Evolutionary conservation across 192 early-diverging fungal genomes (phyloP).

Genomic region (Chytriomyces sp.): DNA sequence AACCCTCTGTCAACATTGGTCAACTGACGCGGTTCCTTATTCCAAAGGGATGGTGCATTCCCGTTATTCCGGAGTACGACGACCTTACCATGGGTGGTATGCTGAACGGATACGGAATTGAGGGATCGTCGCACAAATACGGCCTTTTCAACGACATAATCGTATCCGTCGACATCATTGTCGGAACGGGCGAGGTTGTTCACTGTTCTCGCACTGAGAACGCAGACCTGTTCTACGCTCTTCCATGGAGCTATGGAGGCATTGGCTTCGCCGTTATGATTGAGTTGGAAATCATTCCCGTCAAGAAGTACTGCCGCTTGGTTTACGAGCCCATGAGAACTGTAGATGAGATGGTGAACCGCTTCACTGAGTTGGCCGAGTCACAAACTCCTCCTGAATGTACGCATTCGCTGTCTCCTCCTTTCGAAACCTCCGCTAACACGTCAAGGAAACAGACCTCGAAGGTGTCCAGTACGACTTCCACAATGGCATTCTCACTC

Average conservation of each 20-base stretch:
- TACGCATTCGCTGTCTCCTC: not conserved
- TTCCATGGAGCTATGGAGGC: slow-evolving; percentile 48
- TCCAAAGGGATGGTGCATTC: slow-evolving; percentile 40
- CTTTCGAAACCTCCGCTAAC: not conserved
- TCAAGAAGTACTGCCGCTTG: slow-evolving; percentile 42
- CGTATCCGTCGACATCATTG: slow-evolving; percentile 36
- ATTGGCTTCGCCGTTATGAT: slow-evolving; percentile 43
- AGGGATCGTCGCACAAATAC: slow-evolving; percentile 48
- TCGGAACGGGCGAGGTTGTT: slow-evolving; percentile 41
- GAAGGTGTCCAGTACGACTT: slow-evolving; percentile 42
- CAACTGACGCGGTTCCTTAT: slow-evolving; percentile 40
- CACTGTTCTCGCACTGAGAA: slow-evolving; percentile 38
- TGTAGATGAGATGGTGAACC: slow-evolving; percentile 38
- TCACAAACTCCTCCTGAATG: slow-evolving; percentile 32
- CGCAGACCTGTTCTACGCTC: slow-evolving; percentile 43
- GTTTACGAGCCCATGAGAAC: slow-evolving; percentile 38
- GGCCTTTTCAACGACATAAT: slow-evolving; percentile 43
- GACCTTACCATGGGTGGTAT: slow-evolving; percentile 49
- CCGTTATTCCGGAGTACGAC: slow-evolving; percentile 40
- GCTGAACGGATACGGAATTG: slow-evolving; percentile 45
- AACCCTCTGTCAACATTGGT: slow-evolving; percentile 45
- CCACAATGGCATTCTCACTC: slow-evolving; percentile 42
- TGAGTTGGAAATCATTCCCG: slow-evolving; percentile 44
- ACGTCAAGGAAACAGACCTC: slow-evolving; percentile 11
- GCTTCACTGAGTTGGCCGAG: slow-evolving; percentile 36